phyloP scores from a whole-genome alignment of 2,329 filamentous ascomycete species.

The Macroventuria anomochaeta region DNA sequence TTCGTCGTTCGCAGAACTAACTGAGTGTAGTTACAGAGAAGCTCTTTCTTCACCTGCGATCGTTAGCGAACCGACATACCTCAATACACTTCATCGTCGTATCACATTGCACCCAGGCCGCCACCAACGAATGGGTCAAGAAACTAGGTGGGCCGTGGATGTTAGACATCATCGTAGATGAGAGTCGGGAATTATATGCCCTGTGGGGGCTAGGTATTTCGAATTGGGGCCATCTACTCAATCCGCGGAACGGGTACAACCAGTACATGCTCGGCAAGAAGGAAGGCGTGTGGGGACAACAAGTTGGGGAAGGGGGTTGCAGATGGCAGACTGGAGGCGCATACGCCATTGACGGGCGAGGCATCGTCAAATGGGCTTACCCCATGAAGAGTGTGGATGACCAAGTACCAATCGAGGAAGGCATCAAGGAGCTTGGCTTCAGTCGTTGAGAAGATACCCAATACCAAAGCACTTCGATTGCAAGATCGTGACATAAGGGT shows the following conservation, averaged over 20 bases:
- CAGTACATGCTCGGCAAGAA: constrained; percentile 46
- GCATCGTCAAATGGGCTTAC: constrained; percentile 43
- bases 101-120: constrained; percentile 64
- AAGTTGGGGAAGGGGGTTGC: constrained; percentile 45
- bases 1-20: constrained; percentile 1
- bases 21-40: constrained; percentile 46
- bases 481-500: background rate
- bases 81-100: constrained; percentile 63
- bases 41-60: constrained; percentile 63
- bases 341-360: constrained; percentile 42
- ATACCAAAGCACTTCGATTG: background rate
- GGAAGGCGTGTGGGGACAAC: constrained; percentile 44
- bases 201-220: constrained; percentile 64
- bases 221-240: constrained; percentile 43
- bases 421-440: constrained; percentile 39
- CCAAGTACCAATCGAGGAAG: constrained; percentile 39
- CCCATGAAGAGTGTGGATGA: constrained; percentile 48
- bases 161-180: constrained; percentile 63
- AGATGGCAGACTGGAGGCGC: constrained; percentile 46
- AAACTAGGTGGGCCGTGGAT: constrained; percentile 65
- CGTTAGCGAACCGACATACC: constrained; percentile 61
- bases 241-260: constrained; percentile 46
- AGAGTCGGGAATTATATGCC: constrained; percentile 64
- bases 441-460: constrained; percentile 12
- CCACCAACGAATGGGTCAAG: constrained; percentile 65